Conservation (phyloP, 306 rosid genomes). For the Mimosa pudica region DNA sequence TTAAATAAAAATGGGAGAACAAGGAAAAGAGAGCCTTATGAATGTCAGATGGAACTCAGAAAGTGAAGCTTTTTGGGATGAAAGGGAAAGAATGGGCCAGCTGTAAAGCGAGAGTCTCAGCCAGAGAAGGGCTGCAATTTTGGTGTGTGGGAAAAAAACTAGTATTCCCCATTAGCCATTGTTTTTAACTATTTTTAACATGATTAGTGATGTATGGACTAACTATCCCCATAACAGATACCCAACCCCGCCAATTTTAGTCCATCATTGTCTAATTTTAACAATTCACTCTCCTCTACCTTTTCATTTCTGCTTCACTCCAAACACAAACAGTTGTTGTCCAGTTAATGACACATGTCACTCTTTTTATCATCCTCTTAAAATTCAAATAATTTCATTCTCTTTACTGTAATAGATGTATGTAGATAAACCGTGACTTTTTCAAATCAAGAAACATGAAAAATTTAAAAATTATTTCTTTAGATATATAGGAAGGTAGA, state of each 20-base stretch:
- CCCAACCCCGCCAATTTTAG: neutral
- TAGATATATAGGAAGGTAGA: neutral
- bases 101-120: slow-evolving; percentile 11
- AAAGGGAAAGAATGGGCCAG: neutral
- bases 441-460: neutral
- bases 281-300: neutral
- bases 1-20: neutral
- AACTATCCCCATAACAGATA: neutral
- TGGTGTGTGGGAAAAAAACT: neutral
- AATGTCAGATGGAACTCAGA: neutral
- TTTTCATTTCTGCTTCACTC: neutral
- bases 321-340: neutral
- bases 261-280: neutral
- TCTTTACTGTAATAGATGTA: neutral
- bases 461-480: neutral
- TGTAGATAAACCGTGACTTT: neutral
- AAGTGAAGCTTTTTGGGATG: slow-evolving; percentile 13
- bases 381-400: neutral
- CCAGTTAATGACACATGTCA: neutral
- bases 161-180: too few species aligned
- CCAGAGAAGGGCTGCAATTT: neutral
- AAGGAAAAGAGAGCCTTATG: neutral
- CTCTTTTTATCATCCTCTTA: neutral
- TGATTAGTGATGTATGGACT: neutral
- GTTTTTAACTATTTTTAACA: neutral